These are phyloP conservation scores for Auxenochlorella pyrenoidosa DNA, from an alignment of 139 green algal genomes.

Conservation along the genomic window DNA sequence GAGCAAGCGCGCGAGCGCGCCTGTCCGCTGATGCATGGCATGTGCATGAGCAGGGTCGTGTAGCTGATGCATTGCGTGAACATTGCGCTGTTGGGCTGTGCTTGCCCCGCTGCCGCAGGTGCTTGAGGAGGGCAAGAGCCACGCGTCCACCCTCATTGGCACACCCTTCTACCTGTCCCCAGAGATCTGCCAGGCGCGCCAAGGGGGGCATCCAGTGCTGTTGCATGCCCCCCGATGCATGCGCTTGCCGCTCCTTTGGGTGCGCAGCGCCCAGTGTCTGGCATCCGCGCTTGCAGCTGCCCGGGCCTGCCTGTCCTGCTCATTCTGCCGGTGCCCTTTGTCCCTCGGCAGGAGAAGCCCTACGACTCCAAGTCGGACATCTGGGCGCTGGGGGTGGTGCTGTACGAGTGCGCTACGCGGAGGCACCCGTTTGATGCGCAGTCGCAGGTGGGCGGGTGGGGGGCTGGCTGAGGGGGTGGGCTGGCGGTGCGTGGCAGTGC, in stretches of 20 bases:
- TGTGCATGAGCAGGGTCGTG: neutral
- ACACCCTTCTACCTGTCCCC: conserved; percentile 22
- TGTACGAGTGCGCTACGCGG: conserved; percentile 26
- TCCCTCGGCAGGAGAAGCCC: conserved; percentile 10
- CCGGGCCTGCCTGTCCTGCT: too few relatives aligned
- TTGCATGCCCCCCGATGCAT: too few relatives aligned
- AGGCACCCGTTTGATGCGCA: conserved; percentile 22
- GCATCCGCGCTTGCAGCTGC: too few relatives aligned
- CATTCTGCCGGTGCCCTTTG: too few relatives aligned
- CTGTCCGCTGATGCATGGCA: too few relatives aligned
- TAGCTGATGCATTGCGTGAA: neutral
- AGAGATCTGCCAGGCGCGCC: neutral
- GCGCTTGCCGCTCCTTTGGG: too few relatives aligned
- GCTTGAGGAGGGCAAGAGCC: conserved; percentile 29
- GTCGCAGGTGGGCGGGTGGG: neutral
- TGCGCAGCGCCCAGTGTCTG: too few relatives aligned
- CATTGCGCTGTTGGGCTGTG: too few relatives aligned
- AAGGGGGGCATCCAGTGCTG: too few relatives aligned
- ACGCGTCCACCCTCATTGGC: conserved; percentile 22
- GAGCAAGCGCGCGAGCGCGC: too few relatives aligned
- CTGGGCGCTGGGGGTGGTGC: conserved; percentile 23
- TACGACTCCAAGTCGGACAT: conserved; percentile 15
- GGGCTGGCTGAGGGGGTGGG: neutral
- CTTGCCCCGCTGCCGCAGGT: too few relatives aligned
- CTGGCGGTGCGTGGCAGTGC: neutral